Base-by-base conservation (phyloP, 2,329 filamentous ascomycete species). In the Davidsoniella eucalypti region DNA sequence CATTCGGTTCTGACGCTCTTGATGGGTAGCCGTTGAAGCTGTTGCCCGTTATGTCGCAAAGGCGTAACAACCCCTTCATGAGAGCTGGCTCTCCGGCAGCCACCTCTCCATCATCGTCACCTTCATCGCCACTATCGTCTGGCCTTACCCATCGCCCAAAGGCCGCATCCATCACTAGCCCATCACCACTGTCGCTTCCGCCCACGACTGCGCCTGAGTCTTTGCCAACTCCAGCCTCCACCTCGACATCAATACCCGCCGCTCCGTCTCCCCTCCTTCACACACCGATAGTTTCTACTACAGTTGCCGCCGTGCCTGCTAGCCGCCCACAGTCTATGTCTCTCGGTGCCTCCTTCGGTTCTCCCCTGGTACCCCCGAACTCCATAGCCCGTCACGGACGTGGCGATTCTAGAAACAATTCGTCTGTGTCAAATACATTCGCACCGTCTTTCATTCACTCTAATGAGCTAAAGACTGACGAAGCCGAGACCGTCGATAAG, bases 401-500 rank as follows among this genome's bases (percentile, higher is more conserved):
- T 25, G 67, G 64, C 44, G 76, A 81, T 56, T 92, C 87, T 4
- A 74, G 76, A 56, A 79, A 74, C 53, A 75, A 70, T 58, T 75
- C 74, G 2, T 72, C 78, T 5, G 69, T 72, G 5, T 85, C 83
- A 0, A 83, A 77, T 56, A 98, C 92, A 1, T 98, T 98, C 68
- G 90, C 92, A 36, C 92, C 90, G 2, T 85, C 87, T 8, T 98
- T 98, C 65, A 96, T 98, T 67, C 92, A 90, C 64, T 78, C 80
- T 0, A 87, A 94, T 56, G 85, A 88, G 56, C 69, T 84, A 64
- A 43, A 48, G 25, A 73, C 78, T 57, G 65, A 69, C 36, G 69
- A 65, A 33, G 64, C 71, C 47, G 77, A 80, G 56, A 60, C 69
- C 9, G 73, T 82, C 14, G 71, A 71, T 46, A 84, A 86, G 16